phyloP scores from a whole-genome alignment of 257 asterid genomes.

The Salvia hispanica region DNA sequence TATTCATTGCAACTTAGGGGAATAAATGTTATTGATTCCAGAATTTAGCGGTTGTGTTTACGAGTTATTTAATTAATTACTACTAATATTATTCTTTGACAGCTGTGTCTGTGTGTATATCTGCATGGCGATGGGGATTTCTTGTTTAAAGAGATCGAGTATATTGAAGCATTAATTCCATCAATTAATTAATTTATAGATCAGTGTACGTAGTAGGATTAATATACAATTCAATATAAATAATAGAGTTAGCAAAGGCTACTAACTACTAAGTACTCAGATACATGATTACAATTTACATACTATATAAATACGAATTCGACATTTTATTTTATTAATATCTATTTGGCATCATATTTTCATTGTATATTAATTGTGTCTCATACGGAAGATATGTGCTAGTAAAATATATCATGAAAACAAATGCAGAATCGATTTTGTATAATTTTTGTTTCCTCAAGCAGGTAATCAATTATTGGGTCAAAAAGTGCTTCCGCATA shows the following conservation, averaged over 20 bases:
- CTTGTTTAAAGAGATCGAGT: constrained; percentile 21
- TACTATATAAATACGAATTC: background rate
- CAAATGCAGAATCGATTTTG: background rate
- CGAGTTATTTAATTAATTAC: constrained; percentile 9
- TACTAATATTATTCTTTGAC: constrained; percentile 21
- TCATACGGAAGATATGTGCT: background rate
- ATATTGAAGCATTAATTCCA: background rate
- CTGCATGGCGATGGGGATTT: constrained; percentile 35
- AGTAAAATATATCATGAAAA: background rate
- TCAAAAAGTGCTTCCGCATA: background rate
- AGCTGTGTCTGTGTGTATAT: constrained; percentile 42
- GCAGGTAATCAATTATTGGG: background rate
- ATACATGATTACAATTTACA: background rate
- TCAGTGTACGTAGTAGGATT: background rate
- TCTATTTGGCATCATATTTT: background rate
- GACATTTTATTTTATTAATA: background rate
- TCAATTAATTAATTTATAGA: constrained; percentile 5
- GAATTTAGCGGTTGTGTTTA: constrained; percentile 38
- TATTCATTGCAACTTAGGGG: constrained; percentile 40
- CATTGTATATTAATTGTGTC: background rate
- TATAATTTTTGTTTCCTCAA: background rate
- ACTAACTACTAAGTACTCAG: too few species aligned
- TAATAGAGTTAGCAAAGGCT: background rate
- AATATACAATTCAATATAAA: background rate
- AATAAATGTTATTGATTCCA: constrained; percentile 42